A percentile compares a stretch with the other conserved stretches of the same genome.
These are phyloP conservation scores for Fusarium hainanense DNA, from an alignment of 2,329 filamentous ascomycete species.

Conservation along the genomic window DNA sequence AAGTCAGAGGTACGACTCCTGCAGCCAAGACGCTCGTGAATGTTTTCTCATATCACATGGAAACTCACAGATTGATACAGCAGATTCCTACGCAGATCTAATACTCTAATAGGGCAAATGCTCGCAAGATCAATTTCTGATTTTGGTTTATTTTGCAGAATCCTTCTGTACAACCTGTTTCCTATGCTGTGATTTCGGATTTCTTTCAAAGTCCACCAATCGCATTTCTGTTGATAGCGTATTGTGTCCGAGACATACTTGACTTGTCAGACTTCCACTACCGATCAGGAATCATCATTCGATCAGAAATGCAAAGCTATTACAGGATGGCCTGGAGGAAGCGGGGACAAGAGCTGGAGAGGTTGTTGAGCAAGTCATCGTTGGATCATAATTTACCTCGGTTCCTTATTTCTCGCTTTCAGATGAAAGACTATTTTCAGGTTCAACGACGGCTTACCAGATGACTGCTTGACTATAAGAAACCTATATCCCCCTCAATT, in stretches of 20 bases:
- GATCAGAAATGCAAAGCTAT: too few species aligned
- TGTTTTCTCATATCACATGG: background rate
- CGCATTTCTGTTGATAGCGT: background rate
- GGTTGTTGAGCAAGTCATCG: background rate
- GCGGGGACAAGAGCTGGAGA: background rate
- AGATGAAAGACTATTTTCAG: too few species aligned
- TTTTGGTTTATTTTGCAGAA: background rate
- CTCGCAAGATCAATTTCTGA: background rate
- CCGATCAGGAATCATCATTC: too few species aligned
- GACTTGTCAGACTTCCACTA: background rate
- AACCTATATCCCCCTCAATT: too few species aligned
- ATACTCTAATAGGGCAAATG: background rate
- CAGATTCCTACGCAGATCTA: background rate
- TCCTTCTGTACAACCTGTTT: background rate
- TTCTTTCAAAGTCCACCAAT: background rate
- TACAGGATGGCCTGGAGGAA: too few species aligned
- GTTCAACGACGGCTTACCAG: too few species aligned
- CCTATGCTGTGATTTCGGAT: background rate
- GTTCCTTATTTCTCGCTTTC: too few species aligned
- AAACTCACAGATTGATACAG: background rate
- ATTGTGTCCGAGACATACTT: background rate
- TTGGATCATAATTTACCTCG: background rate
- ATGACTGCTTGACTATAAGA: too few species aligned
- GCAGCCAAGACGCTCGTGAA: background rate
- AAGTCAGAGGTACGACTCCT: background rate